Percentiles rank a stretch among this genome's conserved stretches.
Evolutionary conservation across 768 basidiomycete genomes (phyloP).

Genomic region (Dentipellis fragilis): DNA sequence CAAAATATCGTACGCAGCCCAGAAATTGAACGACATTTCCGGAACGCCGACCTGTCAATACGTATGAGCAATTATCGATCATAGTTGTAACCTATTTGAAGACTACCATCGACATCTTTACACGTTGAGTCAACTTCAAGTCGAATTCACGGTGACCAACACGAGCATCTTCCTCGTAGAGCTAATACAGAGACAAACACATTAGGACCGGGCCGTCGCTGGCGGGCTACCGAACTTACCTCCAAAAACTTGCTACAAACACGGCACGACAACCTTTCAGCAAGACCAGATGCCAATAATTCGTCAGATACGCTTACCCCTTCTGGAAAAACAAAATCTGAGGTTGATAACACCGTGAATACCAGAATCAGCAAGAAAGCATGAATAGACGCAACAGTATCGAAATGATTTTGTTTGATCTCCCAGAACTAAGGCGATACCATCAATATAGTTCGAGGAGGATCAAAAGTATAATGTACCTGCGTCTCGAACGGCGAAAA

Average conservation of each 20-base stretch:
- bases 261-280: no score
- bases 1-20: slow-evolving; percentile 61
- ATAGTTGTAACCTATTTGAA: no score
- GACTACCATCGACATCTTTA: slow-evolving; percentile 97
- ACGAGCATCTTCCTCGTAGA: slow-evolving; percentile 95
- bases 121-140: slow-evolving; percentile 80
- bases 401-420: slow-evolving; percentile 97
- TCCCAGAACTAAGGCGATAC: slow-evolving; percentile 29
- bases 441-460: no score
- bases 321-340: slow-evolving; percentile 96
- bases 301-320: slow-evolving; percentile 42
- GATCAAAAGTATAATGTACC: slow-evolving; percentile 18
- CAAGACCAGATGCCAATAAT: no score
- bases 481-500: slow-evolving; percentile 97
- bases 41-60: slow-evolving; percentile 79
- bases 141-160: slow-evolving; percentile 94
- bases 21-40: slow-evolving; percentile 86
- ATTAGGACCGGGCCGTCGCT: background rate
- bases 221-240: slow-evolving; percentile 45
- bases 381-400: slow-evolving; percentile 49
- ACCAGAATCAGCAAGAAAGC: slow-evolving; percentile 16
- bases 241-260: slow-evolving; percentile 65
- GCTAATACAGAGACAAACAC: slow-evolving; percentile 18
- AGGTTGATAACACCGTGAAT: slow-evolving; percentile 2
- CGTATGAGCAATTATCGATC: background rate